A percentile compares a stretch with the other conserved stretches of the same genome.
phyloP scores from a whole-genome alignment of 768 basidiomycete genomes.

The Suillus discolor region DNA sequence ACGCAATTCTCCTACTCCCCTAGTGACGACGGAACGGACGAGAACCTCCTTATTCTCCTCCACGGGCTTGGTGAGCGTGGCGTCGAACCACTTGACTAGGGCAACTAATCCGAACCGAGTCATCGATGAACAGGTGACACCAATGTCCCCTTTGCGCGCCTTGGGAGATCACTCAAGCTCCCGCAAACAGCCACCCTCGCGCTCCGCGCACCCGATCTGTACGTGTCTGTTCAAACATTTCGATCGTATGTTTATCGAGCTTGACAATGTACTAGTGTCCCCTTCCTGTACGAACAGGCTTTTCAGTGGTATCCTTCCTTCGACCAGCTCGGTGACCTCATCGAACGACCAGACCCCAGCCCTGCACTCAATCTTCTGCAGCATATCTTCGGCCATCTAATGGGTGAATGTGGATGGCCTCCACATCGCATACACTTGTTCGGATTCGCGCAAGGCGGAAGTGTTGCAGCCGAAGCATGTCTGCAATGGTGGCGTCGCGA shows the following conservation, averaged over 20 bases:
- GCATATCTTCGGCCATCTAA: slow-evolving; percentile 58
- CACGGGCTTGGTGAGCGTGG: slow-evolving; percentile 76
- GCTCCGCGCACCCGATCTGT: slow-evolving; percentile 79
- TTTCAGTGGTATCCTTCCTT: slow-evolving; percentile 90
- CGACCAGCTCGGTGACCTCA: slow-evolving; percentile 72
- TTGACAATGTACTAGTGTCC: slow-evolving; percentile 51
- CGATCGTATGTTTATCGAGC: neutral
- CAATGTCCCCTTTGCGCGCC: slow-evolving; percentile 70
- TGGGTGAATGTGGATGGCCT: slow-evolving; percentile 65
- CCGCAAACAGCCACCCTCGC: slow-evolving; percentile 89
- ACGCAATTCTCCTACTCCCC: slow-evolving; percentile 67
- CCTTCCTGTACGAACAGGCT: slow-evolving; percentile 75
- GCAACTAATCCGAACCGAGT: slow-evolving; percentile 6
- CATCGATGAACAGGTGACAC: slow-evolving; percentile 66
- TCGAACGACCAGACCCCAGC: slow-evolving; percentile 73
- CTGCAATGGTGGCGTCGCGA: slow-evolving; percentile 55
- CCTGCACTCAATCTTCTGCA: slow-evolving; percentile 59
- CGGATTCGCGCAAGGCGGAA: slow-evolving; percentile 89
- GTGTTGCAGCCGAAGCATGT: slow-evolving; percentile 69
- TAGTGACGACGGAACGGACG: slow-evolving; percentile 83
- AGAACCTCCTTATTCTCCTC: slow-evolving; percentile 81
- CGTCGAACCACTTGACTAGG: neutral
- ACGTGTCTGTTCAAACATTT: slow-evolving; percentile 25
- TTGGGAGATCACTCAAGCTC: slow-evolving; percentile 75
- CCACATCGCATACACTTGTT: slow-evolving; percentile 76